A percentile compares a stretch with the other conserved stretches of the same genome.
phyloP scores from a whole-genome alignment of 805 yeast genomes.

The Kazachstania martiniae region DNA sequence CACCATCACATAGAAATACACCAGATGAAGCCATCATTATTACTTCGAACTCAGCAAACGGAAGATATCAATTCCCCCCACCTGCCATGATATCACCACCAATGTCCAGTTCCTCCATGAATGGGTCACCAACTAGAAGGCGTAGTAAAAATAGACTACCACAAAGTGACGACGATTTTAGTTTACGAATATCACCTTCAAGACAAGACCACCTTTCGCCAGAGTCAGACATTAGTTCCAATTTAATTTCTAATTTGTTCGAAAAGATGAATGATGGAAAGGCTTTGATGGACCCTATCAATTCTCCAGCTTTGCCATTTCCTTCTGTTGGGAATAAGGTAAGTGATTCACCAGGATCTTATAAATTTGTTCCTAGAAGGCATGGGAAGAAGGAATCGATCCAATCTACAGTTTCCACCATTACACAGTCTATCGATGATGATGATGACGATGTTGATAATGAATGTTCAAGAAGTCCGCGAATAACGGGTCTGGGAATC shows the following conservation, averaged over 20 bases:
- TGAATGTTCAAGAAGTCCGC: conserved; percentile 4
- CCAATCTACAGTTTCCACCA: conserved; percentile 26
- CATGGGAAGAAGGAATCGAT: conserved; percentile 21
- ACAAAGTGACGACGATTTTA: too few relatives aligned
- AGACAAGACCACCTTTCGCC: too few relatives aligned
- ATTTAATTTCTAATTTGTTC: background rate
- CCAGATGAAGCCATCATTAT: conserved; percentile 15
- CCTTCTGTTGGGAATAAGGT: background rate
- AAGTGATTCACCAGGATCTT: background rate
- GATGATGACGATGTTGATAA: conserved; percentile 16
- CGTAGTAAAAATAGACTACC: background rate
- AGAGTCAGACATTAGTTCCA: background rate
- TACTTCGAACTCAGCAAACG: conserved; percentile 23
- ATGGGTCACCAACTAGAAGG: conserved; percentile 16
- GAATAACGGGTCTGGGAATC: conserved; percentile 13
- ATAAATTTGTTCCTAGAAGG: too few relatives aligned
- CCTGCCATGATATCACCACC: conserved; percentile 15
- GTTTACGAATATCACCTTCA: too few relatives aligned
- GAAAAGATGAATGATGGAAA: background rate
- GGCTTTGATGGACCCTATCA: conserved; percentile 1
- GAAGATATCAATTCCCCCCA: conserved; percentile 28
- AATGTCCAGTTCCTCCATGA: conserved; percentile 16
- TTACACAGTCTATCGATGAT: conserved; percentile 18
- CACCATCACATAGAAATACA: conserved; percentile 4
- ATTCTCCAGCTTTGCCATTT: conserved; percentile 2